A percentile compares a stretch with the other conserved stretches of the same genome.
Evolutionary conservation across 2,329 filamentous ascomycete species (phyloP).

Genomic region (Cryphonectria japonica): DNA sequence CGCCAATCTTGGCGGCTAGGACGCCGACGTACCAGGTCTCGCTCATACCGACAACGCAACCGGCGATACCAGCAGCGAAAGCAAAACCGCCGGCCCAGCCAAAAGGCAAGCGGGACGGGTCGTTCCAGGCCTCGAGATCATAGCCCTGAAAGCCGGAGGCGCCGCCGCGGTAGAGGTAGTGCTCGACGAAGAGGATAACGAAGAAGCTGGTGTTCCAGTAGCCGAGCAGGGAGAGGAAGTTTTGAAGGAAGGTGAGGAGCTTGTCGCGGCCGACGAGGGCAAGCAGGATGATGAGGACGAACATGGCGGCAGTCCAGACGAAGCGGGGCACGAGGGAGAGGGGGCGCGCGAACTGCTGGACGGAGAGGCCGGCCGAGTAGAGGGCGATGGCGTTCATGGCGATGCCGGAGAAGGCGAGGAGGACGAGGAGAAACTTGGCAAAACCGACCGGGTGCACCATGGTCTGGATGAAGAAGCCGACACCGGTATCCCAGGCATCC

Average conservation of each 20-base stretch:
- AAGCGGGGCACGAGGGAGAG: conserved; percentile 49
- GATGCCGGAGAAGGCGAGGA: conserved; percentile 47
- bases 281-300: conserved; percentile 49
- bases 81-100: conserved; percentile 48
- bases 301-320: conserved; percentile 52
- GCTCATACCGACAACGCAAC: conserved; percentile 61
- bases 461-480: conserved; percentile 50
- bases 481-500: conserved; percentile 44
- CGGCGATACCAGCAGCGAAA: conserved; percentile 49
- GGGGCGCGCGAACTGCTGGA: conserved; percentile 48
- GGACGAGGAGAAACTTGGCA: conserved; percentile 47
- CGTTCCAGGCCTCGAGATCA: conserved; percentile 54
- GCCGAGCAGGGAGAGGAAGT: conserved; percentile 52
- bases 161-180: conserved; percentile 51
- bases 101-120: conserved; percentile 46
- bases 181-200: conserved; percentile 51
- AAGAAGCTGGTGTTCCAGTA: conserved; percentile 56
- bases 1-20: conserved; percentile 48
- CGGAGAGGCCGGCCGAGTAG: conserved; percentile 43
- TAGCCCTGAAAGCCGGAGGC: conserved; percentile 44
- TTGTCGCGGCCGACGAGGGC: conserved; percentile 48
- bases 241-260: conserved; percentile 48
- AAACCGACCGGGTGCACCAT: conserved; percentile 51
- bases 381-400: conserved; percentile 52
- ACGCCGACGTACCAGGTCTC: conserved; percentile 59